Conservation (phyloP, 345 rosid species). For the Moricandia moricandioides region DNA sequence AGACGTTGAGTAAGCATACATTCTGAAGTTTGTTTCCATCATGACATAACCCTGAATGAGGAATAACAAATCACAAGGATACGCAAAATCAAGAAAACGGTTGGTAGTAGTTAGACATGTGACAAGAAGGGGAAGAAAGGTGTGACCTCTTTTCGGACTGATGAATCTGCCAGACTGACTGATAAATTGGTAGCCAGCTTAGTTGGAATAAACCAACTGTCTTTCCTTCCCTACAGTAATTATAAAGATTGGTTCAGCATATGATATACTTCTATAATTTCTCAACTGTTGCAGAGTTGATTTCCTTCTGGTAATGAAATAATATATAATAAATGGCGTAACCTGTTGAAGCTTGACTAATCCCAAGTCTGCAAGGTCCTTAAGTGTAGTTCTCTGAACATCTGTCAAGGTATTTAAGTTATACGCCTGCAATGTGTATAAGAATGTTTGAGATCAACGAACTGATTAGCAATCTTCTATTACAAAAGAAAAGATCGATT, state of each 20-base stretch:
- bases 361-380: slow-evolving; percentile 95
- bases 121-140: background rate
- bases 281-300: background rate
- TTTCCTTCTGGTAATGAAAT: background rate
- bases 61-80: slow-evolving; percentile 16
- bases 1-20: slow-evolving; percentile 93
- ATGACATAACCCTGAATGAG: slow-evolving; percentile 77
- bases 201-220: slow-evolving; percentile 96
- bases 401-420: slow-evolving; percentile 82
- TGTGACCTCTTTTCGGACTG: slow-evolving; percentile 74
- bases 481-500: background rate
- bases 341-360: slow-evolving; percentile 98
- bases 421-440: slow-evolving; percentile 60
- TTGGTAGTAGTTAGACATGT: slow-evolving; percentile 1
- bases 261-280: slow-evolving; percentile 3
- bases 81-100: background rate
- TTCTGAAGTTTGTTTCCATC: slow-evolving; percentile 90
- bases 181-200: slow-evolving; percentile 88
- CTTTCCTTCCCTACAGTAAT: slow-evolving; percentile 75
- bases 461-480: slow-evolving; percentile 4
- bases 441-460: background rate
- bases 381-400: slow-evolving; percentile 56
- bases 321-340: slow-evolving; percentile 25
- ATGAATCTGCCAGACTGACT: slow-evolving; percentile 83
- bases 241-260: slow-evolving; percentile 7